Conservation (phyloP, 208 protist species). For the Leishmania lainsoni region DNA sequence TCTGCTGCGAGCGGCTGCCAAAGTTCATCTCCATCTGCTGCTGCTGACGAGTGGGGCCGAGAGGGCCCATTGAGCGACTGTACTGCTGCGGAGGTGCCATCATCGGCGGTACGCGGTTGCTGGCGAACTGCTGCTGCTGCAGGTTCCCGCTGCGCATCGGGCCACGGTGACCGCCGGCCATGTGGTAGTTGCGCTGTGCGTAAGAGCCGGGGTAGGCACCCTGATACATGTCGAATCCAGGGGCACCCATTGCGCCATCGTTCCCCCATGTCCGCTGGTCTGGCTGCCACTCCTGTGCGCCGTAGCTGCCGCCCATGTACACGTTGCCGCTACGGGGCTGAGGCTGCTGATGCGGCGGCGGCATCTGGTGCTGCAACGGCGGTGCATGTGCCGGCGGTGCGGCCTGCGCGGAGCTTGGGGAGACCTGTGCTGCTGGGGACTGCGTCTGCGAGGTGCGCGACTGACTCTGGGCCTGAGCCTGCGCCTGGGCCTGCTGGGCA, state of each 20-base stretch:
- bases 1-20: slow-evolving; percentile 39
- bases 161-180: slow-evolving; percentile 10
- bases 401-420: slow-evolving; percentile 21
- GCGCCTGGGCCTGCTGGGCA: slow-evolving; percentile 21
- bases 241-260: slow-evolving; percentile 20
- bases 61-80: slow-evolving; percentile 20
- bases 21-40: slow-evolving; percentile 28
- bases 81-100: slow-evolving; percentile 29
- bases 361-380: slow-evolving; percentile 29
- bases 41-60: slow-evolving; percentile 13
- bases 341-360: slow-evolving; percentile 28
- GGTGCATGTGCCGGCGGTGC: slow-evolving; percentile 13
- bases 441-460: slow-evolving; percentile 24
- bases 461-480: slow-evolving; percentile 14
- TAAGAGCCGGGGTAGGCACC: slow-evolving; percentile 19
- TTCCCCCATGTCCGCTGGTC: slow-evolving; percentile 31
- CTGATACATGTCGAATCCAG: slow-evolving; percentile 20
- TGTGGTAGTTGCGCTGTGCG: slow-evolving; percentile 14
- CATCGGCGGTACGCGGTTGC: slow-evolving; percentile 38
- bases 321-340: slow-evolving; percentile 27
- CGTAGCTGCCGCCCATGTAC: slow-evolving; percentile 26
- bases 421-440: slow-evolving; percentile 31
- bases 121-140: slow-evolving; percentile 27
- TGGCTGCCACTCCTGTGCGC: slow-evolving; percentile 16
- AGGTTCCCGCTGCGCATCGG: slow-evolving; percentile 17